Conservation (phyloP, 805 yeast species). For the Candida succiphila region DNA sequence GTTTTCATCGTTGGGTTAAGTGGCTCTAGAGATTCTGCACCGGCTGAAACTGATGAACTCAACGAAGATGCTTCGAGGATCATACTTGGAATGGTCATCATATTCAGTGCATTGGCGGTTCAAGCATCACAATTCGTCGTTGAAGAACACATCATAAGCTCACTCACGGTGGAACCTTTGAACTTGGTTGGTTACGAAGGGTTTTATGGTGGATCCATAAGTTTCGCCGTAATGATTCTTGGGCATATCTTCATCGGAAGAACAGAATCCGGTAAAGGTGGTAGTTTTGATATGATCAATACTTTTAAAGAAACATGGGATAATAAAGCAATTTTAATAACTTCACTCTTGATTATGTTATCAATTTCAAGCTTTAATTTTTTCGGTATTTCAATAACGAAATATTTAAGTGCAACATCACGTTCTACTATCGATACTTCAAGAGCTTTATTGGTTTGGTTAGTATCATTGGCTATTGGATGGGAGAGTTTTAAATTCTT, state of each 20-base stretch:
- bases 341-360: slow-evolving; percentile 58
- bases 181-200: slow-evolving; percentile 71
- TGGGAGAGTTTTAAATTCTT: slow-evolving; percentile 64
- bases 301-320: slow-evolving; percentile 39
- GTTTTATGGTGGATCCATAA: slow-evolving; percentile 43
- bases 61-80: slow-evolving; percentile 18
- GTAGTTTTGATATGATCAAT: slow-evolving; percentile 46
- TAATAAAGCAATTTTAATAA: slow-evolving; percentile 30
- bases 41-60: slow-evolving; percentile 1
- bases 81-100: slow-evolving; percentile 45
- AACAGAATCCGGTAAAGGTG: slow-evolving; percentile 26
- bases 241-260: slow-evolving; percentile 32
- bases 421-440: slow-evolving; percentile 74
- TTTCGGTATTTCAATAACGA: slow-evolving; percentile 63
- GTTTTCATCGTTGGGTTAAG: slow-evolving; percentile 66
- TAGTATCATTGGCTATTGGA: slow-evolving; percentile 56
- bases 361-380: slow-evolving; percentile 66
- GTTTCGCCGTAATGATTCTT: slow-evolving; percentile 33
- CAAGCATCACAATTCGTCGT: slow-evolving; percentile 71
- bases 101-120: slow-evolving; percentile 53
- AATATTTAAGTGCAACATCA: slow-evolving; percentile 60
- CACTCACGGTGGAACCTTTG: slow-evolving; percentile 47
- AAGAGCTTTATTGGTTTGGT: slow-evolving; percentile 68
- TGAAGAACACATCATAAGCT: slow-evolving; percentile 57
- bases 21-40: slow-evolving; percentile 25